These are phyloP conservation scores for Picea abies DNA, from an alignment of 83 land plant species.

Conservation along the genomic window DNA sequence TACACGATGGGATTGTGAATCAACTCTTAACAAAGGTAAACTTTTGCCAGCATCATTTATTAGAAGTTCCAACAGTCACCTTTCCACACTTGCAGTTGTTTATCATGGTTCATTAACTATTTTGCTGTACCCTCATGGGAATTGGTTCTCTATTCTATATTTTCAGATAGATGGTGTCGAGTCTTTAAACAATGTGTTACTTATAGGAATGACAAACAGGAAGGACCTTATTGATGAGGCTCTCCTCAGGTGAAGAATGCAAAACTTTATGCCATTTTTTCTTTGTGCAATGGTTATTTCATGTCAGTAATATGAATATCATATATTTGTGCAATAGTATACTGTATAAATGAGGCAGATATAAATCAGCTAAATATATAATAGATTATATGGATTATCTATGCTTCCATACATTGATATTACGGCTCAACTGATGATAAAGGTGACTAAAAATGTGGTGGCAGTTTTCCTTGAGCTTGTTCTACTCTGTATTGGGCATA, in stretches of 20 bases:
- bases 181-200: conserved; percentile 90
- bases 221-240: conserved; percentile 99
- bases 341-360: background rate
- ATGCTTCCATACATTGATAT: too few species aligned
- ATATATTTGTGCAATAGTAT: background rate
- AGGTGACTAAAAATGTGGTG: too few species aligned
- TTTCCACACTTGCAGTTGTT: background rate
- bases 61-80: background rate
- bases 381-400: background rate
- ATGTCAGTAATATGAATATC: background rate
- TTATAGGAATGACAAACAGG: conserved; percentile 99
- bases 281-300: conserved; percentile 17
- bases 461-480: too few species aligned
- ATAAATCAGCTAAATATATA: background rate
- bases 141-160: background rate
- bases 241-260: conserved; percentile 61
- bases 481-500: too few species aligned
- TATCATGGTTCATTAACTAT: conserved; percentile 4
- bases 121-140: background rate
- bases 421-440: too few species aligned
- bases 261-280: background rate
- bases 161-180: conserved; percentile 99
- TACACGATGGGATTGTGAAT: conserved; percentile 98
- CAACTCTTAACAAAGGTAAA: conserved; percentile 97
- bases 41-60: background rate